Conservation (phyloP, 805 yeast genomes). For the Kodamaea kaohsiungensis region DNA sequence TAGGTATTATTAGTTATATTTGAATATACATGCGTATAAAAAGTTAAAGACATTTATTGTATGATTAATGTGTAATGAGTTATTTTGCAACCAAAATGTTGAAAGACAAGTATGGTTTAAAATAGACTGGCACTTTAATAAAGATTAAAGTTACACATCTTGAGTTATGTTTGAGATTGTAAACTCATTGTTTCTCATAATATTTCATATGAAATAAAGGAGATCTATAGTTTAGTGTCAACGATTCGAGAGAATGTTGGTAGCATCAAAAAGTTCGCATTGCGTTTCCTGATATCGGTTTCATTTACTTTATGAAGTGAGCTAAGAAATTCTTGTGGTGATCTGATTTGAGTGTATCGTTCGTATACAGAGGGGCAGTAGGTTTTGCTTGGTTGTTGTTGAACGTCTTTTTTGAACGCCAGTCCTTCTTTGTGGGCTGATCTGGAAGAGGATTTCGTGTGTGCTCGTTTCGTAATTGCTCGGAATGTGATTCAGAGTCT, state of each 20-base stretch:
- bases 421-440: slow-evolving; percentile 9
- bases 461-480: slow-evolving; percentile 18
- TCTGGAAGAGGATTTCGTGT: slow-evolving; percentile 14
- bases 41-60: no score
- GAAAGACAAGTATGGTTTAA: no score
- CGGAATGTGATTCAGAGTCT: slow-evolving; percentile 21
- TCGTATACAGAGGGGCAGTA: slow-evolving; percentile 21
- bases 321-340: slow-evolving; percentile 36
- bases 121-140: no score
- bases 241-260: no score
- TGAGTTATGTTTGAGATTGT: no score
- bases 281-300: not conserved
- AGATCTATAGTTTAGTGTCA: no score
- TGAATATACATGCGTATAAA: not conserved
- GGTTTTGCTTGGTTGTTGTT: slow-evolving; percentile 1
- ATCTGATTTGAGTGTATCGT: slow-evolving; percentile 35
- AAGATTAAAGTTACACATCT: no score
- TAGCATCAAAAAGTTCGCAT: no score
- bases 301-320: slow-evolving; percentile 24
- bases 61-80: no score
- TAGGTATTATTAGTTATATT: slow-evolving; percentile 2
- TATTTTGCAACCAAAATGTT: no score
- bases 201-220: no score
- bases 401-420: slow-evolving; percentile 11
- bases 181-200: no score